Evolutionary conservation across 1,284 basidiomycete genomes (phyloP), one percentile per base, ranked within the genome.

Genomic region (Malassezia nana): DNA sequence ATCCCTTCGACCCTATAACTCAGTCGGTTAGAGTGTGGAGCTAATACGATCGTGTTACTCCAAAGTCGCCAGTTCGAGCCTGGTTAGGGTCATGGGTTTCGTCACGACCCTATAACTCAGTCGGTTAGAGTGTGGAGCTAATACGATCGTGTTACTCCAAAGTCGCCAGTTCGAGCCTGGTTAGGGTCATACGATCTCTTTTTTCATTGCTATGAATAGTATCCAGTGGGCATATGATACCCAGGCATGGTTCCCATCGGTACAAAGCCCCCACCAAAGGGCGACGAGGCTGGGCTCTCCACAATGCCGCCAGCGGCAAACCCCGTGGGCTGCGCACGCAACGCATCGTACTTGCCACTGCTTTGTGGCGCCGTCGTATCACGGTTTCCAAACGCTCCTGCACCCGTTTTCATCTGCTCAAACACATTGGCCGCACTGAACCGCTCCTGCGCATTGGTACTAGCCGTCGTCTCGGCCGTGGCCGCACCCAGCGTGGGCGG

Each of bases 291-390:
- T 25, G 45, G 33, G 13, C 20, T 38, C 18, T 38, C 43, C 7
- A 66, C 63, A 33, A 71, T 67, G 24, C 66, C 66, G 3, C 69
- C 69, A 0, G 68, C 59, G 26, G 64, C 60, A 60, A 71, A 74
- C 7, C 71, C 69, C 2, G 71, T 74, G 8, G 72, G 69, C 52
- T 74, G 72, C 3, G 71, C 68, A 26, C 69, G 62, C 33, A 74
- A 52, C 10, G 71, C 65, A 43, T 74, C 71, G 57, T 74, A 74
- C 58, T 65, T 70, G 29, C 64, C 66, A 46, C 62, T 65, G 55
- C 39, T 35, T 55, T 69, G 66, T 13, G 66, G 62, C 39, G 58
- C 58, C 28, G 62, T 64, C 26, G 66, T 48, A 42, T 66, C 64
- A 44, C 63, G 61, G 15, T 38, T 31, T 3, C 56, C 63, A 46